A percentile compares a stretch with the other conserved stretches of the same genome.
These are phyloP conservation scores for Serpula lacrymans DNA, from an alignment of 768 basidiomycete genomes.

Conservation along the genomic window DNA sequence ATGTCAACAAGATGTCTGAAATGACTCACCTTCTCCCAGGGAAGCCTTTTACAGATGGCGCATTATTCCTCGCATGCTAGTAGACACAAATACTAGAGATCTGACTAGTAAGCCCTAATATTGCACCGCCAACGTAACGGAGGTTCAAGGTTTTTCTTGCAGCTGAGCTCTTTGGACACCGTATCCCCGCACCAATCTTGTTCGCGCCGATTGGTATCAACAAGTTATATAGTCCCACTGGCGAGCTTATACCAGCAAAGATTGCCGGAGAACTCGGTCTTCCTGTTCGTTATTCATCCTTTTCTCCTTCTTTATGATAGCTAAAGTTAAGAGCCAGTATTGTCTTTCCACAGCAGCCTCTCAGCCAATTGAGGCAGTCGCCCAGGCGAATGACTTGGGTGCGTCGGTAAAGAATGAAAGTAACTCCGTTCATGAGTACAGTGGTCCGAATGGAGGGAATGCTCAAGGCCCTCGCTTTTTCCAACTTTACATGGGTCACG, in stretches of 20 bases:
- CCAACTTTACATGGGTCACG: conserved; percentile 55
- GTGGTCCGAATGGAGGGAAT: conserved; percentile 30
- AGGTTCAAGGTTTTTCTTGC: background rate
- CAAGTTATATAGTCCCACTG: conserved; percentile 43
- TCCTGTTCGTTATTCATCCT: conserved; percentile 21
- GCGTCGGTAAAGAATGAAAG: conserved; percentile 34
- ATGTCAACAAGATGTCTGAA: background rate
- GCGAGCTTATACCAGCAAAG: conserved; percentile 45
- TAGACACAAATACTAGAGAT: conserved; percentile 45
- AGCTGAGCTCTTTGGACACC: conserved; percentile 46
- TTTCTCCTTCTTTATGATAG: background rate
- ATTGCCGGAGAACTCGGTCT: conserved; percentile 47
- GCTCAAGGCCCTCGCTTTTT: conserved; percentile 45
- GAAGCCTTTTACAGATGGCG: conserved; percentile 50
- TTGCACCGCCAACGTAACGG: background rate
- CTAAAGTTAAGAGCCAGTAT: too few relatives aligned
- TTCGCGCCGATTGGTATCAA: conserved; percentile 57
- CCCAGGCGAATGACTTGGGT: conserved; percentile 41
- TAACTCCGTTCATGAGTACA: conserved; percentile 33
- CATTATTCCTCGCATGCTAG: conserved; percentile 49
- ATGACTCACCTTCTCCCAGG: conserved; percentile 13
- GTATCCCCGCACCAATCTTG: conserved; percentile 45
- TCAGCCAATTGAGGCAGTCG: conserved; percentile 46
- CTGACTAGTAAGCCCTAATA: conserved; percentile 31
- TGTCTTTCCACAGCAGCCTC: conserved; percentile 44